Evolutionary conservation across 169 alveolate genomes (phyloP), one percentile per base, ranked within the genome.

Genomic region (Cryptosporidium canis): DNA sequence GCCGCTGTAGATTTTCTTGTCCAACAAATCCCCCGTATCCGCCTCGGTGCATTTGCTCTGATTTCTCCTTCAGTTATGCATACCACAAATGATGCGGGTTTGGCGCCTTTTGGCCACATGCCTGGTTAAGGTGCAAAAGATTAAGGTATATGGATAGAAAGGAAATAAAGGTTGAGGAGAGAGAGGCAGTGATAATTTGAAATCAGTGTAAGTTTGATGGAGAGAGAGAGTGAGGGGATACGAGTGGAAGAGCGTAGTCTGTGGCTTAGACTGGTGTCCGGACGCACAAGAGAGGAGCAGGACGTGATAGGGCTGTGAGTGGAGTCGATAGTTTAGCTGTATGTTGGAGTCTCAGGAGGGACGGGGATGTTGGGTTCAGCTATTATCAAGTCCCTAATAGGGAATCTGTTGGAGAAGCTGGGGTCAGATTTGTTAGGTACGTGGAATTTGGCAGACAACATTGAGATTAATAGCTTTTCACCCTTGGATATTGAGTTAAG

Each of bases 401-500:
- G 87, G 16, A 77, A 58, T 58, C 18, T 77, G 31, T 31, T 77
- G 41, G 87, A 77, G n/a, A 77, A 77, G 51, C 31, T 77, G 43
- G 87, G 87, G 2, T 77, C 87, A 1, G 87, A 58, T 53, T 31
- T 77, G 18, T 48, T 77, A 11, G 87, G 87, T 11, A 77, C 65
- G 12, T 77, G 87, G 87, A 55, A 77, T 41, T 18, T 77, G 12
- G 55, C 87, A 16, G 87, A 77, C 11, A 77, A 77, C 58, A 61
- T 77, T 44, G 87, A 77, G 27, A 77, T 77, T 33, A 55, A 77
- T 29, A 56, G 77, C 24, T 77, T 77, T 48, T 77, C 87, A 11
- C 87, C 87, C 8, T 45, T 77, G 16, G 96, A 94, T 44, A 83
- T 94, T 12, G 94, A 92, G 58, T 84, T 94, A 67, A 90, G 93